Conservation (phyloP, 2,329 filamentous ascomycete genomes). For the Penicillium sp. region DNA sequence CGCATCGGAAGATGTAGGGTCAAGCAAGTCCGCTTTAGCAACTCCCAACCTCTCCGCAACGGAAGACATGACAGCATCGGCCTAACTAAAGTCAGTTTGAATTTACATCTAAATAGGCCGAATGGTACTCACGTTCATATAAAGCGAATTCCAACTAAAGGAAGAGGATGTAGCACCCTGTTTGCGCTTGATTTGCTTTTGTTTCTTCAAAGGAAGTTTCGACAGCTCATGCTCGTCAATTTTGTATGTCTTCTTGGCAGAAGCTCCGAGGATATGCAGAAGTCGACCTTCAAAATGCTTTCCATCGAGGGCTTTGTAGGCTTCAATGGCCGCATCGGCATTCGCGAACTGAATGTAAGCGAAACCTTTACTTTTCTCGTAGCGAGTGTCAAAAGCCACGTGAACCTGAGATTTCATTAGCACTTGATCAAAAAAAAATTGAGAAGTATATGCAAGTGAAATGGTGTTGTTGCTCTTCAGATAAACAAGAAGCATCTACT, state of each 20-base stretch:
- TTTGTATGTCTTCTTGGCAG: slow-evolving; percentile 77
- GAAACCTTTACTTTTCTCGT: slow-evolving; percentile 82
- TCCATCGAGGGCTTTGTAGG: slow-evolving; percentile 79
- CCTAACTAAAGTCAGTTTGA: slow-evolving; percentile 38
- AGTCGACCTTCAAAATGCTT: slow-evolving; percentile 90
- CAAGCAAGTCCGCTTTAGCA: slow-evolving; percentile 86
- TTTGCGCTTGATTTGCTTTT: slow-evolving; percentile 86
- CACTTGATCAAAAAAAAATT: slow-evolving; percentile 26
- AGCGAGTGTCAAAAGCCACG: slow-evolving; percentile 72
- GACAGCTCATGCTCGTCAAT: slow-evolving; percentile 88
- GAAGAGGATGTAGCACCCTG: slow-evolving; percentile 74
- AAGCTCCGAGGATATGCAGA: slow-evolving; percentile 84
- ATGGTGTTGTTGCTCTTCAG: slow-evolving; percentile 62
- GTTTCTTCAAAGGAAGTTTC: slow-evolving; percentile 91
- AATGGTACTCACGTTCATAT: slow-evolving; percentile 75
- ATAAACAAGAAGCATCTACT: slow-evolving; percentile 97
- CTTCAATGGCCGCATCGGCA: slow-evolving; percentile 72
- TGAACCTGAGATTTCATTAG: slow-evolving; percentile 72
- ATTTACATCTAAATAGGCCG: not conserved
- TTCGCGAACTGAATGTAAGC: slow-evolving; percentile 81
- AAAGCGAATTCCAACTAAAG: slow-evolving; percentile 99
- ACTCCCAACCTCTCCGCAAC: slow-evolving; percentile 85
- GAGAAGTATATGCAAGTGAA: slow-evolving; percentile 22
- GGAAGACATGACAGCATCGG: slow-evolving; percentile 88
- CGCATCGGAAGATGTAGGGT: slow-evolving; percentile 93